Evolutionary conservation across 2,329 filamentous ascomycete species (phyloP).

Genomic region (Aspergillus sp.): DNA sequence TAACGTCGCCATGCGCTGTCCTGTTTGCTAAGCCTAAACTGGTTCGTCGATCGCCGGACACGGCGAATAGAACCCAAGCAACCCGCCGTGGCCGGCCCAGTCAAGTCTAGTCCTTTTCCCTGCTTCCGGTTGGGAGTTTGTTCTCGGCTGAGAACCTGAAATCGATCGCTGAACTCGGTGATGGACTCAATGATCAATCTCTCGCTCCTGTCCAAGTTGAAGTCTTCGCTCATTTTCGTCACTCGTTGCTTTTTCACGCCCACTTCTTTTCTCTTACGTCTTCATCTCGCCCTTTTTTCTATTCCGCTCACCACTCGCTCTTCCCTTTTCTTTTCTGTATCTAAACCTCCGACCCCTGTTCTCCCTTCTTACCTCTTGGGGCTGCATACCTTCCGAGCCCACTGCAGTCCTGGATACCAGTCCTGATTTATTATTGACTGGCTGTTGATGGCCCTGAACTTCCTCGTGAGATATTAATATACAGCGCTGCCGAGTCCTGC

Average conservation of each 20-base stretch:
- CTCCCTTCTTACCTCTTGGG: constrained; percentile 14
- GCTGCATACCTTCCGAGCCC: constrained; percentile 17
- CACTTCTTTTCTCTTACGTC: constrained; percentile 14
- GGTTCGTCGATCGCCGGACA: constrained; percentile 5
- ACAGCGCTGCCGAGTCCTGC: constrained; percentile 8
- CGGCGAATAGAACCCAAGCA: constrained; percentile 4
- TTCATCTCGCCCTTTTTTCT: constrained; percentile 14
- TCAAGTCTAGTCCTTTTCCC: constrained; percentile 3
- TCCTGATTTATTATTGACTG: constrained; percentile 11
- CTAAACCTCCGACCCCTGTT: constrained; percentile 17
- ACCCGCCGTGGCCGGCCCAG: neutral
- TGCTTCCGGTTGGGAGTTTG: neutral
- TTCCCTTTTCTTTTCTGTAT: constrained; percentile 22
- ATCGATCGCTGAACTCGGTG: constrained; percentile 3
- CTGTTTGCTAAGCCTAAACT: constrained; percentile 9
- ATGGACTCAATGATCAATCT: constrained; percentile 9
- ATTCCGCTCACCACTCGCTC: constrained; percentile 17
- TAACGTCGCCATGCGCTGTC: constrained; percentile 7
- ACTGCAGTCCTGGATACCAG: constrained; percentile 13
- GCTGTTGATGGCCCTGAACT: constrained; percentile 15
- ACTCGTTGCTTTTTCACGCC: constrained; percentile 22
- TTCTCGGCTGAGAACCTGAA: constrained; percentile 8
- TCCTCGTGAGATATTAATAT: constrained; percentile 15
- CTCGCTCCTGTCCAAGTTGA: constrained; percentile 3
- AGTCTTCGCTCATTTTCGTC: constrained; percentile 11